Conservation (phyloP, 2,329 filamentous ascomycete species). For the Pezicula carpinea region DNA sequence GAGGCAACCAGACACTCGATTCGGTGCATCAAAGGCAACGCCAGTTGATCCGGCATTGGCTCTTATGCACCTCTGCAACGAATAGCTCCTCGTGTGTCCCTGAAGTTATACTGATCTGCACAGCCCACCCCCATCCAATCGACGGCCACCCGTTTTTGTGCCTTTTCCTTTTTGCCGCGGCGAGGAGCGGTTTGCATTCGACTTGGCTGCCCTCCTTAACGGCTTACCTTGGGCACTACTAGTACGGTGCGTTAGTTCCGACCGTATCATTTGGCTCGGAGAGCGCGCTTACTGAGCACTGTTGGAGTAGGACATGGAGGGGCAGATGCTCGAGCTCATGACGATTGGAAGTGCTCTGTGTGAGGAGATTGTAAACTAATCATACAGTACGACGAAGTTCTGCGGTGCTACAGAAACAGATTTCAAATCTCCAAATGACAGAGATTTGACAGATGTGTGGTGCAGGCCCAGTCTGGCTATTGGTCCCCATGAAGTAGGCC, state of each 20-base stretch:
- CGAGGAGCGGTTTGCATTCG: not conserved
- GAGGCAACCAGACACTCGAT: not conserved
- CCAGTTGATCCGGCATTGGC: not conserved
- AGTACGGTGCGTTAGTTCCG: not conserved
- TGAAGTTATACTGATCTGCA: conserved; percentile 19
- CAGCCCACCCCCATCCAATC: conserved; percentile 1
- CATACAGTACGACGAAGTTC: too few species aligned
- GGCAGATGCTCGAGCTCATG: too few species aligned
- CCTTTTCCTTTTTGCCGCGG: not conserved
- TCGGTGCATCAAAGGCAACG: conserved; percentile 1
- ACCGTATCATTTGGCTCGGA: not conserved
- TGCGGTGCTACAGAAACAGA: not conserved
- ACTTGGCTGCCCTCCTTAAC: not conserved
- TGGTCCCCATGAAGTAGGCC: too few species aligned
- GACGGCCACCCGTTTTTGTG: not conserved
- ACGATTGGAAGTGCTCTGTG: not conserved
- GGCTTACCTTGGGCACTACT: not conserved
- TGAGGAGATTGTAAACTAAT: too few species aligned
- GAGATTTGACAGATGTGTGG: too few species aligned
- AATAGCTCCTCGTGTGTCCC: conserved; percentile 16
- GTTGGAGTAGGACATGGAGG: too few species aligned
- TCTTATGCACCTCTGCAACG: conserved; percentile 11
- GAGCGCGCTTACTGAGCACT: not conserved
- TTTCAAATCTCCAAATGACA: too few species aligned
- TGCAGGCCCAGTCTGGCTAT: too few species aligned